Conservation (phyloP, 2,329 filamentous ascomycete genomes). For the Aspergillus transmontanensis region DNA sequence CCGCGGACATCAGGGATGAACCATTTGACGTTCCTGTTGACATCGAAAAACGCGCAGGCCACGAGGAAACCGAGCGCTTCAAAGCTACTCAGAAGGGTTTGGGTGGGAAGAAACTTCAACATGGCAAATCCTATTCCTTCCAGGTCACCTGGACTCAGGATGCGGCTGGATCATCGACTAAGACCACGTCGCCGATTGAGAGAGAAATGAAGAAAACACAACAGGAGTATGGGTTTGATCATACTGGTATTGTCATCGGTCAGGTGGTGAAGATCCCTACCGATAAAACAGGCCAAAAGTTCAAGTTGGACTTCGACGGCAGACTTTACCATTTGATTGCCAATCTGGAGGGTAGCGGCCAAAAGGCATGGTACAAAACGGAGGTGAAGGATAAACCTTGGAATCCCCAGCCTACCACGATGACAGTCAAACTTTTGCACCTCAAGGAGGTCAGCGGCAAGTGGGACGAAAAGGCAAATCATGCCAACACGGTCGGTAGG, state of each 20-base stretch:
- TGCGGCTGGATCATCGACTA: not conserved
- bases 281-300: too few species aligned
- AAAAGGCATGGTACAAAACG: not conserved
- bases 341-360: not conserved
- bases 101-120: too few species aligned
- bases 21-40: not conserved
- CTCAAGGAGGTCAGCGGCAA: not conserved
- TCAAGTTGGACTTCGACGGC: too few species aligned
- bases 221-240: not conserved
- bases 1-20: not conserved
- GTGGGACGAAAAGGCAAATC: not conserved
- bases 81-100: not conserved
- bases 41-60: not conserved
- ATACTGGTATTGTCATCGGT: not conserved
- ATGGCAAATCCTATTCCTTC: not conserved
- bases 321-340: not conserved
- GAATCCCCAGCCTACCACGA: too few species aligned
- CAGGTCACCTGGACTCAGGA: not conserved
- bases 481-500: not conserved
- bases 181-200: not conserved
- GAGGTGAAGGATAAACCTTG: too few species aligned
- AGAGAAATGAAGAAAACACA: not conserved
- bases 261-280: too few species aligned
- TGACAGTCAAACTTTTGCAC: too few species aligned
- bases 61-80: not conserved